Evolutionary conservation across 2,329 filamentous ascomycete genomes (phyloP), one percentile per base, ranked within the genome.

Genomic region (Ophiocordyceps robertsii): DNA sequence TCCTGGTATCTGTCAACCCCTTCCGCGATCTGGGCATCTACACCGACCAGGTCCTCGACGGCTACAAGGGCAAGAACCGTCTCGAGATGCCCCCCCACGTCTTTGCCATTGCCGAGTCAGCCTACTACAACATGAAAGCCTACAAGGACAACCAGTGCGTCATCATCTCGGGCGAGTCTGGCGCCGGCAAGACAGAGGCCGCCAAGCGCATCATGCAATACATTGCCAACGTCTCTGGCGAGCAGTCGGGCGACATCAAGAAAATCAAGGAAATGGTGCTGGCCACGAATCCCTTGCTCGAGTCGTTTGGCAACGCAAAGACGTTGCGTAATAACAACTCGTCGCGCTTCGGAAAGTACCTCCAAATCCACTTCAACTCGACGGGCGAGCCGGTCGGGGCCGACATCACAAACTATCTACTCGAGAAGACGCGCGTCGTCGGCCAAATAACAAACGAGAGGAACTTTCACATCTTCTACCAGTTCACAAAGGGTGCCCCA

Each of bases 121-220:
- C 89, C 43, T 98, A 98, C 70, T 96, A 96, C 70, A 96, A 98
- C 70, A 96, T 98, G 92, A 96, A 96, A 64, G 90, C 89, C 38
- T 98, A 98, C 72, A 87, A 87, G 57, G 92, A 96, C 54, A 96
- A 96, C 68, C 92, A 98, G 64, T 96, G 92, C 67, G 90, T 98
- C 52, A 98, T 98, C 64, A 98, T 98, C 54, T 96, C 92, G 5
- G 92, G 92, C 59, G 92, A 98, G 67, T 96, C 92, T 3, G 92
- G 92, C 59, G 92, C 92, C 30, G 92, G 92, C 61, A 98, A 98
- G 73, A 98, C 92, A 13, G 92, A 98, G 65, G 92, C 92, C 6
- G 92, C 92, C 46, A 96, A 98, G 74, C 83, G 90, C 55, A 84
- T 98, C 56, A 98, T 98, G 90, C 92, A 98, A 67, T 98, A 98